Evolutionary conservation across 2,329 filamentous ascomycete species (phyloP), one percentile per base, ranked within the genome.

Genomic region (Fusarium brevicatenulatum): DNA sequence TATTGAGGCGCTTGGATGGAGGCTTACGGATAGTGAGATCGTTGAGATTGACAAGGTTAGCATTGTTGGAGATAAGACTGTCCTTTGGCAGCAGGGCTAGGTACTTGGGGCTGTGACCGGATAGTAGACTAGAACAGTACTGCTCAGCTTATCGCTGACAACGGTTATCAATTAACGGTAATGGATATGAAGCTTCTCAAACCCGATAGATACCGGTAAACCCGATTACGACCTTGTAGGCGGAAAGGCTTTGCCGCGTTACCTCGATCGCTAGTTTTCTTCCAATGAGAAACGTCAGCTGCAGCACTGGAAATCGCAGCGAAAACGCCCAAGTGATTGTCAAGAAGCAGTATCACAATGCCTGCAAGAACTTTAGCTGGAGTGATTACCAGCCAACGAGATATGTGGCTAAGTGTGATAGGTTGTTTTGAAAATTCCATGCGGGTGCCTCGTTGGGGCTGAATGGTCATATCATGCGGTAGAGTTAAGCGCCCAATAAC

Each of bases 1-100:
- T 2, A 65, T 70, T 5, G 59, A 69, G 4, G 47, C 67, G 3
- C 43, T 69, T 11, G 65, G 59, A 23, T 70, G 65, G 67, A 47
- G 67, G 1, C 54, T 70, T 15, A 59, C 53, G 7, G 32, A 65
- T 2, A 15, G 11, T 9, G 59, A 69, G 21, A 56, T 70, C 1
- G 21, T 46, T 28, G 67, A 69, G 19, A 65, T 70, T 16, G 59
- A 70, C 0, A 46, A 50, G 25, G 59, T 69, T 0, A 70, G 65
- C 10, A 50, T 70, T 28, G 36, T 52, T 13, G 65, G 67, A 18
- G 21, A 47, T 0, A 70, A 50, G 16, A 69, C 59, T 2, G 28
- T 69, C 0, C 23, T 60, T 34, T 70, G 65, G 54, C 59, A 70
- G 34, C 59, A 70, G 8, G 53, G 47, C 1, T 68, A 32, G 32